Evolutionary conservation across 495 filamentous ascomycete genomes (phyloP), one percentile per base, ranked within the genome.

Genomic region (Xylaria intraflava): DNA sequence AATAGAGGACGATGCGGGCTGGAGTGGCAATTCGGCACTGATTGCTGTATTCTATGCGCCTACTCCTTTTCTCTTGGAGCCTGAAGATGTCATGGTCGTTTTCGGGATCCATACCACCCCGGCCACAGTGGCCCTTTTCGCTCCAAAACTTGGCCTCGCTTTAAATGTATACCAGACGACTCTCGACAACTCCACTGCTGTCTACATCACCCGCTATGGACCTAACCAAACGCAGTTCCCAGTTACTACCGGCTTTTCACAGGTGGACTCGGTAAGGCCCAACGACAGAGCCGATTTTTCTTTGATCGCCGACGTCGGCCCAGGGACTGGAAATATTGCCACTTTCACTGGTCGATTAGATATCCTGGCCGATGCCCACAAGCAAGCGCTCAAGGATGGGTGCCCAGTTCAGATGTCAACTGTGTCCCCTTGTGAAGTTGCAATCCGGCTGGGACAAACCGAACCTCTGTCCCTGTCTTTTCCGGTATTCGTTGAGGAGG

Each of bases 201-300:
- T 75, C n/a, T 70, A 65, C 35, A 45, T 76, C 41, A 67, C 70
- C 9, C 66, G 66, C 46, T 53, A 56, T 22, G 19, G 47, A 4
- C 65, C 67, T 0, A 49, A 56, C 6, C 60, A 65, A 16, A 23
- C 2, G 23, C 6, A 16, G 0, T 49, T 49, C 17, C 36, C 38
- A 17, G 10, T 42, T 27, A 33, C 19, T 17, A 24, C 30, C 19
- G 42, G 43, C 5, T 31, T 42, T 47, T 9, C 42, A 14, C 24
- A 6, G 17, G 11, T 14, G 6, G n/a, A 5, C 26, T 17, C 35
- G 8, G 19, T 5, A 17, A 40, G 22, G n/a, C 1, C 8, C 17
- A 40, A 14, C 23, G 22, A 3, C 12, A 19, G 47, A 30, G 47
- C 47, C 6, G 16, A 30, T 4, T 11, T 14, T 22, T 29, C 47